These are phyloP conservation scores for Samsoniella hepiali DNA, from an alignment of 2,329 filamentous ascomycete species.

Conservation along the genomic window DNA sequence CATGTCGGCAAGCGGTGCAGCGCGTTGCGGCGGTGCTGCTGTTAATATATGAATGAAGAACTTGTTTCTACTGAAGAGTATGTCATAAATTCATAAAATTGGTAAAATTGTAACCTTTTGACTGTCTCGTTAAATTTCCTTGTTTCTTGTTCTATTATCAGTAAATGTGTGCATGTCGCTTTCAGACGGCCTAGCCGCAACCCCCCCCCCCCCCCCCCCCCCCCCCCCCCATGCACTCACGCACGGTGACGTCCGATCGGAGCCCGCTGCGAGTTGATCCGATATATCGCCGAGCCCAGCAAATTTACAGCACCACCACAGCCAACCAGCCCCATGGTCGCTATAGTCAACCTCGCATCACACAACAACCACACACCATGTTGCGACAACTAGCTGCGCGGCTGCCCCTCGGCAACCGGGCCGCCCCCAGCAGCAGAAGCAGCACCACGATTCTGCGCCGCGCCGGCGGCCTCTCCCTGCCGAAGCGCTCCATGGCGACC, in stretches of 20 bases:
- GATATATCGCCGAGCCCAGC: slow-evolving; percentile 18
- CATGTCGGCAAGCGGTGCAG: neutral
- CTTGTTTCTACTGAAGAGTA: neutral
- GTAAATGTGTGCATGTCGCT: too few relatives aligned
- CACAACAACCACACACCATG: slow-evolving; percentile 26
- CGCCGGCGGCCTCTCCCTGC: slow-evolving; percentile 24
- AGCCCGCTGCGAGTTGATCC: slow-evolving; percentile 10
- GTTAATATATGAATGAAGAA: slow-evolving; percentile 12
- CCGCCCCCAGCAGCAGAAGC: slow-evolving; percentile 21
- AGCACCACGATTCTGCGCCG: slow-evolving; percentile 23
- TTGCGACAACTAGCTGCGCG: slow-evolving; percentile 36
- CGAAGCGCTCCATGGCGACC: slow-evolving; percentile 32
- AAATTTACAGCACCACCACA: slow-evolving; percentile 15
- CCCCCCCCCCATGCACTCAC: neutral
- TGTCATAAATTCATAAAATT: neutral
- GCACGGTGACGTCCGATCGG: neutral
- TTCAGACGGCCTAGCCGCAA: too few relatives aligned
- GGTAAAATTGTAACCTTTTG: too few relatives aligned
- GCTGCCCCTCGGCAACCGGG: slow-evolving; percentile 29
- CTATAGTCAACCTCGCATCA: neutral
- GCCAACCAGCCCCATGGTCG: neutral
- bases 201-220: neutral
- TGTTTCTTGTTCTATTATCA: too few relatives aligned
- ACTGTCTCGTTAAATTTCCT: too few relatives aligned
- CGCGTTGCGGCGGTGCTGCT: neutral